Evolutionary conservation across 2,329 filamentous ascomycete genomes (phyloP), one percentile per base, ranked within the genome.

Genomic region (Ceratocystis lukuohia): DNA sequence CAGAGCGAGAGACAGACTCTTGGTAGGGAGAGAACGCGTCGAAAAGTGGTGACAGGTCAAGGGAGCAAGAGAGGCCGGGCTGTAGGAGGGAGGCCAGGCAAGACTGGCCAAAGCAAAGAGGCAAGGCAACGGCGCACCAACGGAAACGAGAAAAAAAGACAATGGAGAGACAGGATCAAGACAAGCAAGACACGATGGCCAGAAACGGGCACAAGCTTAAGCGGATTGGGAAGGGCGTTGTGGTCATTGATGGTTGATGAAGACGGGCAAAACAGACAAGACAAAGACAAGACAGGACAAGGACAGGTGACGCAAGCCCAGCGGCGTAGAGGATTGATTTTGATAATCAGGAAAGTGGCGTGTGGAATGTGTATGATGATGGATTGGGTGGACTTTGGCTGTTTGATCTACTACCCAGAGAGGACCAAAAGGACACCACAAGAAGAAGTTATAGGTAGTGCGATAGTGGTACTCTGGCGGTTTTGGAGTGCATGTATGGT

Each of bases 161-260:
- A 30, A 50, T 22, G 61, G 41, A 63, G 33, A 48, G 25, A 50
- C 41, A 63, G 12, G 48, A 53, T n/a, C n/a, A 62, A 44, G 22
- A 62, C 48, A 37, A 20, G 53, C 53, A 33, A 59, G 56, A 59
- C 56, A 59, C 30, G 56, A 37, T 8, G 17, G 15, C 56, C 56
- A 59, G 56, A 59, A 59, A 37, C 56, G 56, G 56, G n/a, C 56
- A 59, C 56, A 59, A n/a, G 56, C 25, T 17, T 59, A 37, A 25
- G 22, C 12, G 28, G 56, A n/a, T 33, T 37, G 56, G 28, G 28
- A 37, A n/a, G 15, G 28, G 22, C 28, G 22, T 33, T 59, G 28
- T n/a, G 15, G 28, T 20, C 7, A 12, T 20, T 20, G 22, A 20
- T 10, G 48, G n/a, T 25, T 59, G 56, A 30, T 33, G 28, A 59